Evolutionary conservation across 1,139 yeast species (phyloP), one percentile per base, ranked within the genome.

Genomic region (Nakaseomyces uthaithaninus): DNA sequence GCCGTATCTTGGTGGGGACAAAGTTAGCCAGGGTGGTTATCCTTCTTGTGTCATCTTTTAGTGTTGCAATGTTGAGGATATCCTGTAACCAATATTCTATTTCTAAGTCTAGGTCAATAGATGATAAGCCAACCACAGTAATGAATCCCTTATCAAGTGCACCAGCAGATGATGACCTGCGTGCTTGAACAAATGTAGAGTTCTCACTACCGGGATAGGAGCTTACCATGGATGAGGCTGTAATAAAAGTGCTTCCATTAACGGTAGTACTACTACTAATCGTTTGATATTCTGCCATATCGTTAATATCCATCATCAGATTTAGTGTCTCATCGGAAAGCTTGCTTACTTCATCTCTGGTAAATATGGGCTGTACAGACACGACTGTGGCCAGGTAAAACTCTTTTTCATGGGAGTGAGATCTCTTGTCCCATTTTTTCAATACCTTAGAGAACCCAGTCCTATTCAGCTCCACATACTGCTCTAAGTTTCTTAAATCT

Each of bases 361-460:
- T 94, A 65, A 91, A 91, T 11, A 89, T 94, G 0, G 98, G 98
- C 59, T 91, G 98, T 2, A 91, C 95, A 48, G 86, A 86, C 9
- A 91, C 95, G 0, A 96, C 96, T 1, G 96, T 80, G 38, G 86
- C 80, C 35, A 91, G 71, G 59, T 89, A 91, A 40, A 91, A 69
- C 60, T 91, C 98, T 58, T 87, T 87, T 8, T 96, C 89, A 52
- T 86, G 94, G 2, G 95, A 84, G 54, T 89, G 87, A 15, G 96
- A 86, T 46, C 97, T 71, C 63, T 91, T 91, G 62, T 91, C 98
- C 98, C 98, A 91, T 65, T 91, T 91, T 60, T 91, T 91, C 52
- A 91, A 74, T 25, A 86, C 97, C 63, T 91, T 91, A 23, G 93
- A 80, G 62, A 91, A 91, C 14, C 97, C 98, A 0, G 95, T 86